These are phyloP conservation scores for Fusarium agapanthi DNA, from an alignment of 2,329 filamentous ascomycete genomes.

Conservation along the genomic window DNA sequence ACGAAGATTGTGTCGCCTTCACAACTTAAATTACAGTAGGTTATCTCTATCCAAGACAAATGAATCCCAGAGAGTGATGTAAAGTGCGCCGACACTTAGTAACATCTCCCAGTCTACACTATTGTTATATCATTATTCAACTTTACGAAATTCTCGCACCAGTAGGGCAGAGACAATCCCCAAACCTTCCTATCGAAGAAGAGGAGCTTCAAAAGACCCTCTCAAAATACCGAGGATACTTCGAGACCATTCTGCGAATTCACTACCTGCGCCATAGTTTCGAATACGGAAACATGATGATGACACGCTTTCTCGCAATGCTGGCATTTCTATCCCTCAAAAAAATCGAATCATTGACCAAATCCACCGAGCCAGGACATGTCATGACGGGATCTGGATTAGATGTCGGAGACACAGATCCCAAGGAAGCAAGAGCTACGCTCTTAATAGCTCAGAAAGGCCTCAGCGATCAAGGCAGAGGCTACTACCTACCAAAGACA, in stretches of 20 bases:
- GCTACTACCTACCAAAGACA: neutral
- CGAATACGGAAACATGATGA: constrained; percentile 7
- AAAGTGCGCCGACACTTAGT: fast-evolving
- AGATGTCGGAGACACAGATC: neutral
- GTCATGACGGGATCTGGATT: neutral
- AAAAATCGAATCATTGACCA: neutral
- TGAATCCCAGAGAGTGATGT: too few relatives aligned
- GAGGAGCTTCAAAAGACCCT: neutral
- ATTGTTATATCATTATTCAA: neutral
- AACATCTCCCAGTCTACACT: neutral
- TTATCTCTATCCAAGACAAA: too few relatives aligned
- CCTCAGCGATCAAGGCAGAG: neutral
- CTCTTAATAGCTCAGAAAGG: constrained; percentile 7
- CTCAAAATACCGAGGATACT: neutral
- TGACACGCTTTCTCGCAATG: constrained; percentile 2
- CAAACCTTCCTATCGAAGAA: neutral
- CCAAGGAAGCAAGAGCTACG: neutral
- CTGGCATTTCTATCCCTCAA: neutral
- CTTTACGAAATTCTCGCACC: neutral
- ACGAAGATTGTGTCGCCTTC: neutral
- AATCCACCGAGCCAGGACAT: neutral
- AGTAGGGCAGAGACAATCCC: neutral
- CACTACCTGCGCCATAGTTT: constrained; percentile 21
- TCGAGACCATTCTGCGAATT: constrained; percentile 17
- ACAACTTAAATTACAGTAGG: constrained; percentile 15